phyloP scores from a whole-genome alignment of 2,329 filamentous ascomycete genomes.

The Penicillium sp. region DNA sequence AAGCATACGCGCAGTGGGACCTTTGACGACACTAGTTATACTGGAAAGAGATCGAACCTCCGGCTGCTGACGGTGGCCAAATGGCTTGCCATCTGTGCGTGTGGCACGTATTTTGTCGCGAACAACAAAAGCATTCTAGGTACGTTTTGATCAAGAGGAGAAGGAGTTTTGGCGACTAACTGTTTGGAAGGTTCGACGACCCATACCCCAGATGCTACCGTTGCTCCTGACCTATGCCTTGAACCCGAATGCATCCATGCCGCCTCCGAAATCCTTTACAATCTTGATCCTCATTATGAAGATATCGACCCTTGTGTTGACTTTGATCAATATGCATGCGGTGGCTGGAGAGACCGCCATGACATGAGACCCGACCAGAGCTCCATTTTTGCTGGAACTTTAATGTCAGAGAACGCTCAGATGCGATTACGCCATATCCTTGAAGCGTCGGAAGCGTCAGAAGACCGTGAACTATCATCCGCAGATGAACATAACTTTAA shows the following conservation, averaged over 20 bases:
- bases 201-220: background rate
- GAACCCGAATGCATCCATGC: conserved; percentile 59
- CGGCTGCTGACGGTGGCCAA: conserved; percentile 1
- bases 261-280: conserved; percentile 59
- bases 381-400: conserved; percentile 56
- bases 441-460: conserved; percentile 46
- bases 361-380: conserved; percentile 63
- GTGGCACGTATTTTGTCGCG: background rate
- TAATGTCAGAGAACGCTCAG: conserved; percentile 60
- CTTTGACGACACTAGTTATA: background rate
- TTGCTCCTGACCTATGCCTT: conserved; percentile 6
- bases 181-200: background rate
- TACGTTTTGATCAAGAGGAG: background rate
- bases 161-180: background rate
- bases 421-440: conserved; percentile 60
- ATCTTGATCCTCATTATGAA: conserved; percentile 59
- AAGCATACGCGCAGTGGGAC: background rate
- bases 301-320: conserved; percentile 64
- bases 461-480: conserved; percentile 30
- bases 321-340: conserved; percentile 65
- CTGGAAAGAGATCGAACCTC: background rate
- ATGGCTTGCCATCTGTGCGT: conserved; percentile 2
- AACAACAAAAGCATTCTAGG: background rate
- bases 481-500: conserved; percentile 52
- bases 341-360: conserved; percentile 61